A percentile compares a stretch with the other conserved stretches of the same genome.
Evolutionary conservation across 352 stramenopile species (phyloP).

Genomic region (Pythium insidiosum): DNA sequence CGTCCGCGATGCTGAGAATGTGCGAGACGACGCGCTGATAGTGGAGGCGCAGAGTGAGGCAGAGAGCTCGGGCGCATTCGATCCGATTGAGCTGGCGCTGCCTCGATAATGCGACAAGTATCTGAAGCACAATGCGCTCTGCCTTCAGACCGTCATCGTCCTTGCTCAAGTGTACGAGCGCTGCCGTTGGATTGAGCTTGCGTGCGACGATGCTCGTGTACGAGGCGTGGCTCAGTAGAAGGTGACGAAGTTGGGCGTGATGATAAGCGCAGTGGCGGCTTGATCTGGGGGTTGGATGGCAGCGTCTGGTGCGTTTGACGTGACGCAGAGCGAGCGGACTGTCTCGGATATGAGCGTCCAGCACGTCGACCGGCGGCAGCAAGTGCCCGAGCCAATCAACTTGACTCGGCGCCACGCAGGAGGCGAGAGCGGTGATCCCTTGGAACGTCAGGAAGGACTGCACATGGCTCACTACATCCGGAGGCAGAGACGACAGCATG

Average conservation of each 20-base stretch:
- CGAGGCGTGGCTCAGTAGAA: not conserved
- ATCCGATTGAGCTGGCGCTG: conserved; percentile 10
- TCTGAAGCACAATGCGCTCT: conserved; percentile 2
- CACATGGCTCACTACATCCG: conserved; percentile 5
- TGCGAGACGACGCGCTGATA: conserved; percentile 4
- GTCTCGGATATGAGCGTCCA: conserved; percentile 2
- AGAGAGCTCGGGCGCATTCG: not conserved
- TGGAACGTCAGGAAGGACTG: conserved; percentile 5
- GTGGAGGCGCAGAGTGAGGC: not conserved
- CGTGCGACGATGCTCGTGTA: not conserved
- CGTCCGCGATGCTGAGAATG: too few relatives aligned
- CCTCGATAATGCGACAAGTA: not conserved
- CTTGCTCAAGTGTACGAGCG: not conserved
- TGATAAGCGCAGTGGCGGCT: too few relatives aligned
- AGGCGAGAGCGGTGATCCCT: conserved; percentile 5
- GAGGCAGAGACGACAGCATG: conserved; percentile 4
- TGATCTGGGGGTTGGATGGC: too few relatives aligned
- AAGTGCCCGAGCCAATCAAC: too few relatives aligned
- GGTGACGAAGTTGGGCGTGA: not conserved
- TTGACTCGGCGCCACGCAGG: too few relatives aligned
- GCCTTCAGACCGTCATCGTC: not conserved
- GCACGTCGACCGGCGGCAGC: not conserved
- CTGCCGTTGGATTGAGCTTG: conserved; percentile 1
- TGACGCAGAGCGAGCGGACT: not conserved
- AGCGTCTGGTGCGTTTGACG: not conserved